phyloP scores from a whole-genome alignment of 306 rosid species.

The Begonia masoniana region DNA sequence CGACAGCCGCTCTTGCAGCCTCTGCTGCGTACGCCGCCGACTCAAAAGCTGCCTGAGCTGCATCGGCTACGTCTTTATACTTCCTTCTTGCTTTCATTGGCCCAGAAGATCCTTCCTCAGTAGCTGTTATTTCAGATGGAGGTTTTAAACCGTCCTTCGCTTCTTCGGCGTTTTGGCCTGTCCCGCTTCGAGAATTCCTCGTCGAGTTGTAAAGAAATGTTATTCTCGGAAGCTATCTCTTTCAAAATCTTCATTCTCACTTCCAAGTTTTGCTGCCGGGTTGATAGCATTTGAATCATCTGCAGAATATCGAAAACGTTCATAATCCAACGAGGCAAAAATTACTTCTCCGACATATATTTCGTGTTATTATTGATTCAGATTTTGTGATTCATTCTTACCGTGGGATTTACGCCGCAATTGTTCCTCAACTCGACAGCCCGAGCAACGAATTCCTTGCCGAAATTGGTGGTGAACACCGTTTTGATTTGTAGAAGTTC shows the following conservation, averaged over 20 bases:
- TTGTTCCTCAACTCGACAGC: slow-evolving; percentile 36
- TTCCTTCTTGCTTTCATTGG: slow-evolving; percentile 21
- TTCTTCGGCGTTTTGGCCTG: slow-evolving; percentile 19
- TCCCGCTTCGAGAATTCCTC: slow-evolving; percentile 15
- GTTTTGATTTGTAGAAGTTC: slow-evolving; percentile 51
- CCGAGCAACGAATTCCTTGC: slow-evolving; percentile 35
- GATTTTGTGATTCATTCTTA: background rate
- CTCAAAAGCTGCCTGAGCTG: slow-evolving; percentile 93
- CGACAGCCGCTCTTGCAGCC: slow-evolving; percentile 83
- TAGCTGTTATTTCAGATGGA: slow-evolving; percentile 17
- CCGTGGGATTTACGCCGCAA: slow-evolving; percentile 45
- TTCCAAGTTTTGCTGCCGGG: slow-evolving; percentile 55
- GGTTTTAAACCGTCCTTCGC: slow-evolving; percentile 10
- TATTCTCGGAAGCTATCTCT: slow-evolving; percentile 57
- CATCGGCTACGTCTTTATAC: slow-evolving; percentile 73
- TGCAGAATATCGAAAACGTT: slow-evolving; percentile 6
- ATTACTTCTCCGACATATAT: too few species aligned
- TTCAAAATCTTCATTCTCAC: slow-evolving; percentile 49
- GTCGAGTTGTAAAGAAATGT: slow-evolving; percentile 42
- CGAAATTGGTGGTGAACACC: slow-evolving; percentile 30
- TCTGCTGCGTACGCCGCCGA: slow-evolving; percentile 82
- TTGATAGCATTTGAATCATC: slow-evolving; percentile 63
- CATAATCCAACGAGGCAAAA: too few species aligned
- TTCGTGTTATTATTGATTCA: too few species aligned
- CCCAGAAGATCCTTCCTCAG: slow-evolving; percentile 24